Base-by-base conservation (phyloP, 169 alveolate genomes). In the Cryptosporidium ryanae region DNA sequence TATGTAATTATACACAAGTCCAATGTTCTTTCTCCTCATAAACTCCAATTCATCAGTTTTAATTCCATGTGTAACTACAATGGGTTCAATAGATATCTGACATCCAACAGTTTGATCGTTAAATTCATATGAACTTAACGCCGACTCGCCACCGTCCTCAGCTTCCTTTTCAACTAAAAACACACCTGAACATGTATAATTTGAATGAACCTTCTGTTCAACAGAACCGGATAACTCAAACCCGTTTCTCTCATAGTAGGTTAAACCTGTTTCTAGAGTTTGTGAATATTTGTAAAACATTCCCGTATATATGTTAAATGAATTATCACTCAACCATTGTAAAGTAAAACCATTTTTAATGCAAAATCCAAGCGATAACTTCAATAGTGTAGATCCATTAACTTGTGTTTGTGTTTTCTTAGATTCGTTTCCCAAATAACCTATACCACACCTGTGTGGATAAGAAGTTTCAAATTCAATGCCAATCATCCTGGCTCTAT, bases 381-480 rank as follows among this genome's bases (percentile, higher is more conserved):
- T 54, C n/a, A 90, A 50, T 68, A 90, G 57, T n/a, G 17, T 48
- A 52, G 67, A 49, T 65, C 92, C 93, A 15, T 90, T 87, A 27
- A 90, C 57, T 21, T 90, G 66, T 25, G 90, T 64, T 52, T 43
- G n/a, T 8, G 90, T 70, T 43, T 84, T 90, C 50, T 63, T 55
- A 7, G 27, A 31, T 59, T 90, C 93, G 64, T 90, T 84, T 2
- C 91, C 93, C 29, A 90, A 64, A 84, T 90, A 90, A 55, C 93
- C 90, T 64, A 90, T 90, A 34, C 90, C 93, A 84, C 93, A 90
- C 76, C 93, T 64, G 55, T 83, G 70, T 4, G 93, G 93, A 44
- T 90, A 83, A 64, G 84, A 90, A 18, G 87, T 90, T 65, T 90
- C 93, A 90, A 90, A 90, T 82, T 90, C 93, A 18, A 90, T 90